A percentile compares a stretch with the other conserved stretches of the same genome.
Evolutionary conservation across 139 green algal species (phyloP).

Genomic region (Yamagishiella unicocca): DNA sequence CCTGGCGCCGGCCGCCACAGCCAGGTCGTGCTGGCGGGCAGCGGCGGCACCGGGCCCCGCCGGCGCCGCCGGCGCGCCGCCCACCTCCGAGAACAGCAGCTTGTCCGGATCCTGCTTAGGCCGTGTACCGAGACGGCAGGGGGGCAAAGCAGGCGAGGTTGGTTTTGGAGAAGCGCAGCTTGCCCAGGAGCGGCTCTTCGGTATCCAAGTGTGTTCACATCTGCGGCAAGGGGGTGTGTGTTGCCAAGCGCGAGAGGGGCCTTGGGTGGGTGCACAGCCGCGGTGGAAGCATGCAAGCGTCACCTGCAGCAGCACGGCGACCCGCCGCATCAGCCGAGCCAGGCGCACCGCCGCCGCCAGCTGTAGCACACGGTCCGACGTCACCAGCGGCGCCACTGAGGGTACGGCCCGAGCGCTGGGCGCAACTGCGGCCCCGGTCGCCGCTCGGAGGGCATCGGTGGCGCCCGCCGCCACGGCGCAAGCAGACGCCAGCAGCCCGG

Average conservation of each 20-base stretch:
- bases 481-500: neutral
- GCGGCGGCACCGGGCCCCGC: neutral
- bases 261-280: too few species aligned
- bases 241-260: too few species aligned
- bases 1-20: neutral
- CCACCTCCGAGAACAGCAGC: slow-evolving; percentile 22
- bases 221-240: too few species aligned
- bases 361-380: neutral
- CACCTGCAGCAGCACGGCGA: slow-evolving; percentile 11
- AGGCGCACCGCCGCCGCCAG: slow-evolving; percentile 16
- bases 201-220: too few species aligned
- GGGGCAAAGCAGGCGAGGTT: too few species aligned
- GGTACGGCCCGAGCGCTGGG: too few species aligned
- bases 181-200: too few species aligned
- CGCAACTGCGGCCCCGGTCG: neutral
- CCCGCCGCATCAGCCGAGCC: neutral
- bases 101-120: slow-evolving; percentile 31
- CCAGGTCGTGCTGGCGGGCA: neutral
- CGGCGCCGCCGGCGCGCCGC: neutral
- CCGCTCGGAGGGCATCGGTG: neutral
- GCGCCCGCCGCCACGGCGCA: slow-evolving; percentile 1
- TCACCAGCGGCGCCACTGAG: neutral
- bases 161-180: too few species aligned
- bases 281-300: too few species aligned
- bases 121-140: too few species aligned